Conservation (phyloP, 73 alveolate species). For the Tetrahymena elliotti region DNA sequence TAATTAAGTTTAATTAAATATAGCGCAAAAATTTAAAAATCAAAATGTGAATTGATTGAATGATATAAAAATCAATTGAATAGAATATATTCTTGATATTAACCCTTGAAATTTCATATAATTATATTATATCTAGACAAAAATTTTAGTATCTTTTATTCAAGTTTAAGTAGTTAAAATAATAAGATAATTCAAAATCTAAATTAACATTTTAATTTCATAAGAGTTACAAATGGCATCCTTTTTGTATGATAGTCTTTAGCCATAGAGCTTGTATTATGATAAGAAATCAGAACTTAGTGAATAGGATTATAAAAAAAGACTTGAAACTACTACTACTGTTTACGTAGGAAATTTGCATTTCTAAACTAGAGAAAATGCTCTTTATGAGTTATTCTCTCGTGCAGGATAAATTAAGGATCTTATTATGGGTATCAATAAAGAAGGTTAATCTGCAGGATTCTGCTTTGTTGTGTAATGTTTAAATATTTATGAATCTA, state of each 20-base stretch:
- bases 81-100: not conserved
- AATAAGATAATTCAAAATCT: not conserved
- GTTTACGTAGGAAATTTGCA: conserved; percentile 97
- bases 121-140: not conserved
- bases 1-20: not conserved
- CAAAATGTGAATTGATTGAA: not conserved
- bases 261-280: conserved; percentile 50
- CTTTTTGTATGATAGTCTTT: conserved; percentile 38
- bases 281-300: conserved; percentile 59
- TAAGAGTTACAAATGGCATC: conserved; percentile 37
- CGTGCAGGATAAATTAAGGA: conserved; percentile 83
- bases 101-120: not conserved
- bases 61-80: not conserved
- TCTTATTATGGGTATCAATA: conserved; percentile 41
- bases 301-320: conserved; percentile 67
- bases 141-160: not conserved
- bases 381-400: conserved; percentile 88
- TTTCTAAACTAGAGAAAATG: conserved; percentile 93
- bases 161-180: not conserved
- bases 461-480: conserved; percentile 96
- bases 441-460: conserved; percentile 80
- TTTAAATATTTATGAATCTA: conserved; percentile 10
- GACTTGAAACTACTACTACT: conserved; percentile 72
- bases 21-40: not conserved
- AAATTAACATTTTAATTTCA: not conserved